Base-by-base conservation (phyloP, 768 basidiomycete species). In the Pleurotus giganteus region DNA sequence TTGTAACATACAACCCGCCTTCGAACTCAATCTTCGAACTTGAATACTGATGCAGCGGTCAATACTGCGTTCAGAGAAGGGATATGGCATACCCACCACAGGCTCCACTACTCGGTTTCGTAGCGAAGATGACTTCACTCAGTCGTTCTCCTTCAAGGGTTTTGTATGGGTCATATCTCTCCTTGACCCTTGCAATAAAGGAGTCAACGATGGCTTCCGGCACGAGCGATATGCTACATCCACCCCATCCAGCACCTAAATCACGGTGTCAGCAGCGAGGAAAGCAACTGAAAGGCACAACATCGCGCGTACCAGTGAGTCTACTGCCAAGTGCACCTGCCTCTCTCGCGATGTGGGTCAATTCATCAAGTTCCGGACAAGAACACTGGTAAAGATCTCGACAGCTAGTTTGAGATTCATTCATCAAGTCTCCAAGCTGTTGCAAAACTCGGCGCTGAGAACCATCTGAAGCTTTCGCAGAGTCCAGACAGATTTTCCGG, bases 161-260 rank as follows among this genome's bases (percentile, higher is more conserved):
- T 57, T 72, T 71, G 67, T 89, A 93, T n/a, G 86, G 81, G 15
- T 65, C 69, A 65, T 92, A 94, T 3, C 69, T 71, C n/a, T 71
- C 70, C 63, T 74, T 80, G 15, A 94, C 71, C 59, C 76, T 74
- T 57, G 71, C 63, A 42, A 93, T 85, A 66, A 95, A 94, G 6
- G 62, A 57, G 0, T 79, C 76, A 2, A 89, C 88, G 41, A 80
- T 62, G 17, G 72, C 68, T 63, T 88, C 86, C 5, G 82, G 77
- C 13, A 94, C 86, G 17, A 94, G 78, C 5, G 89, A 91, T 19
- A 94, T 87, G 0, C 88, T 89, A 63, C 91, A 94, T 4, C 93
- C 93, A 32, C 94, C 94, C 92, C 92, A 96, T 3, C 91, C 92
- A 0, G 92, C 92, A 26, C 90, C 89, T 89, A 57, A 3, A 44